Conservation (phyloP, 1,284 basidiomycete genomes). For the Tilletia horrida region DNA sequence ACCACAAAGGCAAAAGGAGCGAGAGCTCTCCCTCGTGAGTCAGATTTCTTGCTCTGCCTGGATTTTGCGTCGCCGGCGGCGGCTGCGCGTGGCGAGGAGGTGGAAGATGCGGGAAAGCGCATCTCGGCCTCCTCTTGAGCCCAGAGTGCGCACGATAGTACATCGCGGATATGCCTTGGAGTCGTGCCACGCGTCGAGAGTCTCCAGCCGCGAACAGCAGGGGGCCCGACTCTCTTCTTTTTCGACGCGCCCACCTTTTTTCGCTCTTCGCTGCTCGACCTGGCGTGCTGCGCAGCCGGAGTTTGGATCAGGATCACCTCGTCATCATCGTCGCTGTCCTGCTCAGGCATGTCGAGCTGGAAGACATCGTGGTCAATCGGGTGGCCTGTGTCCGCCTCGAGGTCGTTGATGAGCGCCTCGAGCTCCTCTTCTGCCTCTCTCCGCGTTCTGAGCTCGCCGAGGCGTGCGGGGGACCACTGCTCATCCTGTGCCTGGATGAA, state of each 20-base stretch:
- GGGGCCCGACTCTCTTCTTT: neutral
- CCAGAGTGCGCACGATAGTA: slow-evolving; percentile 4
- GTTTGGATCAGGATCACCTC: neutral
- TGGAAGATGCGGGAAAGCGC: neutral
- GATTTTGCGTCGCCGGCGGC: neutral
- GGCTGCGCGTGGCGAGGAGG: neutral
- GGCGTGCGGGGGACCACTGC: neutral
- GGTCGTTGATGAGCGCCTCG: neutral
- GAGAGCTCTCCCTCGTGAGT: too few relatives aligned
- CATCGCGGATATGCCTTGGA: neutral
- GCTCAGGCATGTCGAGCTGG: neutral
- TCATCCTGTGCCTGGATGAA: neutral
- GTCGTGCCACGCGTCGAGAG: neutral
- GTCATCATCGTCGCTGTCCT: neutral
- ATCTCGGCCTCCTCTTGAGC: neutral
- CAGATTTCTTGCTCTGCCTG: neutral
- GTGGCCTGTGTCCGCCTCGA: neutral
- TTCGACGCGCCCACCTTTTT: neutral
- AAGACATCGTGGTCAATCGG: neutral
- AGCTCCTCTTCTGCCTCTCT: slow-evolving; percentile 4
- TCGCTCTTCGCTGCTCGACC: too few relatives aligned
- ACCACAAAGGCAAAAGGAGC: neutral
- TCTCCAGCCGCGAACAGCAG: neutral
- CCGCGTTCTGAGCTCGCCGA: neutral
- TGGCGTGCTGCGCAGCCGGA: too few relatives aligned